Evolutionary conservation across 2,329 filamentous ascomycete species (phyloP), one percentile per base, ranked within the genome.

Genomic region (Fusarium nelsonii): DNA sequence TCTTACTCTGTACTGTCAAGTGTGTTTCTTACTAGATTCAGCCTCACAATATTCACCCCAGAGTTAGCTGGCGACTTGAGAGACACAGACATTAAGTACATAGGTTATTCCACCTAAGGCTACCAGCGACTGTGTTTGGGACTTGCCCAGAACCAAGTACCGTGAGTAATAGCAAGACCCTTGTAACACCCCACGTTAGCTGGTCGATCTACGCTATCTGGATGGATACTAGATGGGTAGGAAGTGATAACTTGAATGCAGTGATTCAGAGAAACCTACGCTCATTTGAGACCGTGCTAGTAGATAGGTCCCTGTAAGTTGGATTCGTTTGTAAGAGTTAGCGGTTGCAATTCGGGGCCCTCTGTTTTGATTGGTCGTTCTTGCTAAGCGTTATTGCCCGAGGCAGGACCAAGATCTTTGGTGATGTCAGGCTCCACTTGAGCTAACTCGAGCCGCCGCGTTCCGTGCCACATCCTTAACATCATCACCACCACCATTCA

Each of bases 341-440:
- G 23, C 23, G 23, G 23, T 60, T 48, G 33, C 33, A 26, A 16
- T 32, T 28, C 16, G 14, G 4, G 20, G 30, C 34, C 9, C 20
- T 16, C 26, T 12, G 10, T 45, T 32, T 36, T 68, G 63, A 69
- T 68, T 68, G 53, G 63, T 7, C n/a, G 14, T 16, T 48, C 7
- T 52, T 37, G 16, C 36, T 34, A 43, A 44, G 50, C 41, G 36
- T 57, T 41, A 59, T 37, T 56, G 41, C 48, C 54, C 39, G 16
- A 57, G 65, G 54, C 46, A 53, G 52, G 52, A 18, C 28, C 18
- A 43, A n/a, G 37, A 46, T 52, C 33, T 49, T 32, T 36, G 32
- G 68, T 68, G 67, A 70, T 70, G 67, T 60, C 68, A 68, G 51
- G 67, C 51, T 34, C 67, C 67, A 70, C 67, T 28, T 18, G 12